Evolutionary conservation across 768 basidiomycete species (phyloP), one percentile per base, ranked within the genome.

Genomic region (Tulasnella sp.): DNA sequence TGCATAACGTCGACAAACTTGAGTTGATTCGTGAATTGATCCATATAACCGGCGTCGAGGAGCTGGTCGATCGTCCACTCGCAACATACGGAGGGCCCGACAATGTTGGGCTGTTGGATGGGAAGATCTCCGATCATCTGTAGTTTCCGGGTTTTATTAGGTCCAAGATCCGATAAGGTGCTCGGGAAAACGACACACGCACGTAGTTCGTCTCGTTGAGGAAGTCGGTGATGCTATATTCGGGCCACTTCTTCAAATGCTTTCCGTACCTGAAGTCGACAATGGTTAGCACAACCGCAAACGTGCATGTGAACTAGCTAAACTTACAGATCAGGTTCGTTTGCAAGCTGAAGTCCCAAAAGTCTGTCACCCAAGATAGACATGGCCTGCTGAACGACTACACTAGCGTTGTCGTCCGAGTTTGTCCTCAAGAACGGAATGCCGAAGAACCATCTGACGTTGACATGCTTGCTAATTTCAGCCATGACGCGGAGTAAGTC

Each of bases 401-500:
- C 19, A 31, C 77, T 71, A 9, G 69, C 75, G 54, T 78, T 78
- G 4, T 22, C 75, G 36, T 76, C 74, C 36, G 74, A 58, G 42
- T 76, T 49, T 4, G 67, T 25, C 58, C 70, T 42, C 7, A 68
- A 19, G 67, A 78, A 78, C 3, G 84, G 80, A 29, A 83, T 78
- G 12, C 84, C 84, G 77, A 84, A 83, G 81, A 88, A 91, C 91
- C 91, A 92, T 67, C 88, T 83, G n/a, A 89, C 86, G 42, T 88
- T 86, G 19, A 89, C 85, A 12, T 90, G 80, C 0, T 84, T 80
- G 0, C 89, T 89, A 31, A 92, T 86, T 74, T 90, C 89, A 12
- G 82, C 80, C 81, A 91, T 86, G 78, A 91, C 85, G 80, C 89
- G 87, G 80, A 95, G 86, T 67, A 95, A 82, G 77, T 91, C 91